Conservation (phyloP, 371 early-diverging fungal species). For the Mucor piriformis region DNA sequence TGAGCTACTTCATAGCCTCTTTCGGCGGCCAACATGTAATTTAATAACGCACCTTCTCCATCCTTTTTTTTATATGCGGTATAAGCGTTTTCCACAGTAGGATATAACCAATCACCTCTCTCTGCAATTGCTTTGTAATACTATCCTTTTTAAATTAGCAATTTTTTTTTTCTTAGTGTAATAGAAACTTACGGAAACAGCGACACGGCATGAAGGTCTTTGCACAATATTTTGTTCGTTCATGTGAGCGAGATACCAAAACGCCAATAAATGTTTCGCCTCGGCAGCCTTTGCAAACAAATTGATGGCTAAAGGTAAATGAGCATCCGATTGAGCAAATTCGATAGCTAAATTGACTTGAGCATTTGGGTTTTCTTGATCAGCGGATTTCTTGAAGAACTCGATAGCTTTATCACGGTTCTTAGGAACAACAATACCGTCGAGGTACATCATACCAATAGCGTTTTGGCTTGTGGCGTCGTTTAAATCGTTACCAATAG, state of each 20-base stretch:
- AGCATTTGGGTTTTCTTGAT: constrained; percentile 60
- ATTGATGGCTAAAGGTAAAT: constrained; percentile 35
- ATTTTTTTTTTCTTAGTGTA: neutral
- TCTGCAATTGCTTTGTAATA: constrained; percentile 85
- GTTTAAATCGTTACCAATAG: constrained; percentile 62
- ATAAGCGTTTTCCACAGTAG: constrained; percentile 64
- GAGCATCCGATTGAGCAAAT: constrained; percentile 36
- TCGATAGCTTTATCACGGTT: constrained; percentile 57
- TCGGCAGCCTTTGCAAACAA: constrained; percentile 52
- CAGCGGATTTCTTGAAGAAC: constrained; percentile 67
- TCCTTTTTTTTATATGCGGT: constrained; percentile 63
- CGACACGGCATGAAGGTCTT: constrained; percentile 51
- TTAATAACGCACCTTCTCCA: constrained; percentile 44
- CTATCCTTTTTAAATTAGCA: constrained; percentile 28
- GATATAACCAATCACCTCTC: constrained; percentile 81
- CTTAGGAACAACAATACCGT: constrained; percentile 63
- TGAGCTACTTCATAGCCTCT: constrained; percentile 36
- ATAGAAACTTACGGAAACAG: constrained; percentile 55
- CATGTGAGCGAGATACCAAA: constrained; percentile 76
- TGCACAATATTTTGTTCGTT: constrained; percentile 49
- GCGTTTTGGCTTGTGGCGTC: constrained; percentile 70
- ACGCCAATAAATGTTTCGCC: constrained; percentile 70
- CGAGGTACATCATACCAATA: constrained; percentile 82
- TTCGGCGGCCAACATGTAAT: constrained; percentile 32
- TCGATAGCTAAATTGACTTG: constrained; percentile 59